Percentiles rank a stretch among this genome's conserved stretches.
Conservation (phyloP, 129 eudicot species). For the Chrysanthemum lavandulifolium region DNA sequence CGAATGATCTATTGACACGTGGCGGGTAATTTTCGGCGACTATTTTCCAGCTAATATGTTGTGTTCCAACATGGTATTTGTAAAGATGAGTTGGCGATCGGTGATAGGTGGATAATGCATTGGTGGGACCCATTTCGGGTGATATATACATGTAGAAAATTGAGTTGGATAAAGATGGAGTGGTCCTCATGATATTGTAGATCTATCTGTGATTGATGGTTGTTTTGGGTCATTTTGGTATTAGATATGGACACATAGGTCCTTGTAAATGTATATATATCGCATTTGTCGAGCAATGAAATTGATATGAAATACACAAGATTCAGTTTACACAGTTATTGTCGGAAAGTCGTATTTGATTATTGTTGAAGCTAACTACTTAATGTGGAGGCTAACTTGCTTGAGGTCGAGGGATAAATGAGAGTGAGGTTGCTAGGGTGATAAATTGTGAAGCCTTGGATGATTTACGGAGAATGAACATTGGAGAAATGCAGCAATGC, state of each 20-base stretch:
- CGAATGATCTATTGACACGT: constrained; percentile 40
- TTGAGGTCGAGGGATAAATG: no score
- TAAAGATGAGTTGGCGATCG: constrained; percentile 23
- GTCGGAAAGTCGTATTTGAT: neutral
- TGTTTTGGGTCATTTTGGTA: neutral
- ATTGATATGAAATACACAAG: constrained; percentile 12
- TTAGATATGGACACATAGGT: constrained; percentile 11
- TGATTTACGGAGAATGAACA: no score
- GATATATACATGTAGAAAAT: neutral
- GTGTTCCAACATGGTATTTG: constrained; percentile 18
- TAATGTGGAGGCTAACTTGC: no score
- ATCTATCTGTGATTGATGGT: constrained; percentile 22
- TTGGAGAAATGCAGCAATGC: no score
- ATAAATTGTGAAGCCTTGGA: no score
- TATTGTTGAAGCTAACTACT: constrained; percentile 4
- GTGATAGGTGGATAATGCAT: constrained; percentile 13
- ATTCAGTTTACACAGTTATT: neutral
- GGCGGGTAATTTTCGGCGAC: constrained; percentile 6
- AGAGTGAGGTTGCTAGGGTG: no score
- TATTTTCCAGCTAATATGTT: constrained; percentile 17
- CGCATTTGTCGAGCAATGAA: constrained; percentile 1
- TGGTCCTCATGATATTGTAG: constrained; percentile 37
- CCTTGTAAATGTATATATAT: constrained; percentile 24
- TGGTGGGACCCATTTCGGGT: neutral
- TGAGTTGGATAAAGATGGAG: constrained; percentile 19